Conservation (phyloP, 208 protist genomes). For the Trypanosoma grayi region DNA sequence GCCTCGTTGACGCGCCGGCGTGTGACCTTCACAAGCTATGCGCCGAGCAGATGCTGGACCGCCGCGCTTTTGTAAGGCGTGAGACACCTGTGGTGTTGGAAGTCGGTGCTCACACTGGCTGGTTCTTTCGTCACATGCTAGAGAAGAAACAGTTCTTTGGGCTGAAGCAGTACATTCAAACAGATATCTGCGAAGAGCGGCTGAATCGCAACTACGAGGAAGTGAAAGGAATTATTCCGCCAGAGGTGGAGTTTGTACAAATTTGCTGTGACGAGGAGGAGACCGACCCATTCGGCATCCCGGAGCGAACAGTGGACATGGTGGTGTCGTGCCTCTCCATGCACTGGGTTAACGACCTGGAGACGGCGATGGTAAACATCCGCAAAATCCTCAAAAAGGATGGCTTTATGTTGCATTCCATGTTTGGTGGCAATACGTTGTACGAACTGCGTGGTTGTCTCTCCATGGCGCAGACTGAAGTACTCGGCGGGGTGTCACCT, state of each 20-base stretch:
- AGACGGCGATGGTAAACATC: conserved; percentile 78
- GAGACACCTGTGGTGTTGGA: conserved; percentile 82
- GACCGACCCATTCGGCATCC: conserved; percentile 67
- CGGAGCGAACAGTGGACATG: conserved; percentile 87
- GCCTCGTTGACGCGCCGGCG: conserved; percentile 48
- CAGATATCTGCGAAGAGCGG: conserved; percentile 81
- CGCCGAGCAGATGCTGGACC: conserved; percentile 83
- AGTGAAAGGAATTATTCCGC: conserved; percentile 73
- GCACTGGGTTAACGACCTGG: conserved; percentile 92
- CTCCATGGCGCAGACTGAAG: conserved; percentile 84
- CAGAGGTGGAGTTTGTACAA: conserved; percentile 86
- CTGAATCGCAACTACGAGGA: conserved; percentile 85
- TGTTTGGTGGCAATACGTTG: conserved; percentile 92
- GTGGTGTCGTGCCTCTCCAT: conserved; percentile 84
- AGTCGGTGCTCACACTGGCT: conserved; percentile 83
- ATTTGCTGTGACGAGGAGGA: conserved; percentile 88
- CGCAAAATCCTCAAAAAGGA: conserved; percentile 84
- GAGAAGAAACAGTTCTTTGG: conserved; percentile 76
- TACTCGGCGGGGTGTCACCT: conserved; percentile 78
- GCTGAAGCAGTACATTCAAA: conserved; percentile 92
- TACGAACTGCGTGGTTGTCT: conserved; percentile 88
- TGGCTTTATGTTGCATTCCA: conserved; percentile 77
- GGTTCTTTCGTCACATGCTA: conserved; percentile 87
- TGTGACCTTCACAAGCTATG: conserved; percentile 83
- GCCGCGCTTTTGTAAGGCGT: conserved; percentile 79